A percentile compares a stretch with the other conserved stretches of the same genome.
Evolutionary conservation across 345 rosid species (phyloP).

Genomic region (Eucalyptus polyanthemos): DNA sequence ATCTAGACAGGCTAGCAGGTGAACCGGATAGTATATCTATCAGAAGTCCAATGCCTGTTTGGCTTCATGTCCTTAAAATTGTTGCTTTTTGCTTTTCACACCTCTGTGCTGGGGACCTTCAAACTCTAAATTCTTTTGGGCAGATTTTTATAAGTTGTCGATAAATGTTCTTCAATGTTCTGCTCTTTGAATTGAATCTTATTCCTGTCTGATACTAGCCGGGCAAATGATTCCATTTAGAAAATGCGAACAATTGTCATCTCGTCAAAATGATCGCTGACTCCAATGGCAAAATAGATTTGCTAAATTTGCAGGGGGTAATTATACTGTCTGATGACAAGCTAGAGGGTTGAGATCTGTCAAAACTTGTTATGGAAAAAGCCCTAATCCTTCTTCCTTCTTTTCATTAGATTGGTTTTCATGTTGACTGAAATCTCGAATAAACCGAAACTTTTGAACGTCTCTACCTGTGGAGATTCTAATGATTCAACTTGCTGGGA

Average conservation of each 20-base stretch:
- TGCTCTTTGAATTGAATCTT: background rate
- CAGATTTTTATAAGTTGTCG: background rate
- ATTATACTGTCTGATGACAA: background rate
- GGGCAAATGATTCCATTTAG: background rate
- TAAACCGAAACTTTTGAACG: background rate
- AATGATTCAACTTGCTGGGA: background rate
- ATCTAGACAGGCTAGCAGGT: background rate
- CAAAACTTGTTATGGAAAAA: background rate
- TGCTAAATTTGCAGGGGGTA: background rate
- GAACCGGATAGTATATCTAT: background rate
- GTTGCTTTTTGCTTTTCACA: background rate
- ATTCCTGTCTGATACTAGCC: background rate
- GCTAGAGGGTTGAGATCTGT: background rate
- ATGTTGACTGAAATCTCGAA: background rate
- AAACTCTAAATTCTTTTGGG: background rate
- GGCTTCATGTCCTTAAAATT: background rate
- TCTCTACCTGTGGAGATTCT: background rate
- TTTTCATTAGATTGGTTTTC: background rate
- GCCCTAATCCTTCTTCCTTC: background rate
- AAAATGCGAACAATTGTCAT: background rate
- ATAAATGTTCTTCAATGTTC: background rate
- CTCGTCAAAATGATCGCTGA: background rate
- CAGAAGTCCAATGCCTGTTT: background rate
- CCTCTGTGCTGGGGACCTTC: background rate
- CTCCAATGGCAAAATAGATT: background rate